Evolutionary conservation across 768 basidiomycete species (phyloP).

Genomic region (Trametes gibbosa): DNA sequence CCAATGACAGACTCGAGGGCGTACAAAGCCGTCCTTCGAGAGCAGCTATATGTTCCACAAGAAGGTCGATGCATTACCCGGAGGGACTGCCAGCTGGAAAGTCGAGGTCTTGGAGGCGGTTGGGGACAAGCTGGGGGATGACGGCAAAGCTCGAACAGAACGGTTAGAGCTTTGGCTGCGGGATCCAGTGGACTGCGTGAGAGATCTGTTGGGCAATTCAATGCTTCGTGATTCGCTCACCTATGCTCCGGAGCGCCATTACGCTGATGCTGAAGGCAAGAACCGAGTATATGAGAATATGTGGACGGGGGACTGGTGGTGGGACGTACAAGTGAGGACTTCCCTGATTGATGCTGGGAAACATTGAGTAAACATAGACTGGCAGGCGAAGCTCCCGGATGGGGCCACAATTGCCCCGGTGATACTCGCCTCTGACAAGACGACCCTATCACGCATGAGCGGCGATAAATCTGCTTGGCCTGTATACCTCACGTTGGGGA

Average conservation of each 20-base stretch:
- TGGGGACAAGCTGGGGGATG: constrained; percentile 9
- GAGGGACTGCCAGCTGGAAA: constrained; percentile 24
- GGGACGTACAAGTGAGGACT: constrained; percentile 23
- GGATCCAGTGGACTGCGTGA: constrained; percentile 29
- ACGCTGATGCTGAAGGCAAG: constrained; percentile 20
- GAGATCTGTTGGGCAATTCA: constrained; percentile 29
- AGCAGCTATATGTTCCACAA: constrained; percentile 26
- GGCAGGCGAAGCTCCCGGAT: background rate
- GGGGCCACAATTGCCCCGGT: constrained; percentile 36
- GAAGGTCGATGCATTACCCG: constrained; percentile 28
- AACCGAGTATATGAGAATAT: constrained; percentile 19
- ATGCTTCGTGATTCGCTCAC: constrained; percentile 27
- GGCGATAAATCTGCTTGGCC: constrained; percentile 37
- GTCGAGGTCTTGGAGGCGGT: constrained; percentile 19
- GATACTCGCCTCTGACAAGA: constrained; percentile 47
- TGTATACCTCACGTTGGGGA: constrained; percentile 32
- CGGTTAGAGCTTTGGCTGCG: constrained; percentile 25
- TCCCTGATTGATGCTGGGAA: background rate
- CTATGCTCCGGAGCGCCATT: constrained; percentile 24
- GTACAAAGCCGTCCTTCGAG: constrained; percentile 25
- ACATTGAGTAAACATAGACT: background rate
- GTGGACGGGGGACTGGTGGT: constrained; percentile 29
- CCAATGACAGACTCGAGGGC: constrained; percentile 17
- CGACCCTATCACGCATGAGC: constrained; percentile 38
- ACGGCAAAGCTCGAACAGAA: constrained; percentile 11